These are phyloP conservation scores for Barnettozyma sp. DNA, from an alignment of 805 yeast genomes.

Conservation along the genomic window DNA sequence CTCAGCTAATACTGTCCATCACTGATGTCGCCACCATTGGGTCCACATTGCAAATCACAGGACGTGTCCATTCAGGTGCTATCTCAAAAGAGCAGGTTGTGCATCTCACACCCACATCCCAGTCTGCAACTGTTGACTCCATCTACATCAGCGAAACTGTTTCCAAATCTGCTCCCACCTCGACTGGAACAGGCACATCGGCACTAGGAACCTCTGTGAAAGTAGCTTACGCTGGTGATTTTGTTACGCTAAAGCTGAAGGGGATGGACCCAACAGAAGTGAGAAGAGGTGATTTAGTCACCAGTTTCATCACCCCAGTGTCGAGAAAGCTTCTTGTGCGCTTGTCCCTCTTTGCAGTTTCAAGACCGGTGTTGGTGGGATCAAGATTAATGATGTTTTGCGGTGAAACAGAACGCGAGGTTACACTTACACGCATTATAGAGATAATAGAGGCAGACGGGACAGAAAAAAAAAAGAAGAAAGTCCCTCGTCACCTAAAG, in stretches of 20 bases:
- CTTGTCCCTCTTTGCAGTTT: slow-evolving; percentile 84
- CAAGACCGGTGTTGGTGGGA: slow-evolving; percentile 87
- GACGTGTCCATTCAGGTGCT: slow-evolving; percentile 89
- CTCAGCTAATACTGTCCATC: slow-evolving; percentile 68
- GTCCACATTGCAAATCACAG: slow-evolving; percentile 71
- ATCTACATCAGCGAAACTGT: slow-evolving; percentile 82
- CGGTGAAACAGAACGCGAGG: slow-evolving; percentile 91
- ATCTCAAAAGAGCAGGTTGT: slow-evolving; percentile 90
- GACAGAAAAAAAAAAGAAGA: slow-evolving; percentile 82
- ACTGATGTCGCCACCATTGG: slow-evolving; percentile 81
- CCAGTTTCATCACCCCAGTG: slow-evolving; percentile 82
- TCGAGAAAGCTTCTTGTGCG: slow-evolving; percentile 74
- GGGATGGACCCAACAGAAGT: slow-evolving; percentile 76
- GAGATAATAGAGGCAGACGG: slow-evolving; percentile 90
- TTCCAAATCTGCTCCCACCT: slow-evolving; percentile 7
- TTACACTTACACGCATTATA: slow-evolving; percentile 72
- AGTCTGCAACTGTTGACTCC: slow-evolving; percentile 84
- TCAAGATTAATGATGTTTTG: slow-evolving; percentile 89
- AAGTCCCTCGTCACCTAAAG: slow-evolving; percentile 83
- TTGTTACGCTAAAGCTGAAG: slow-evolving; percentile 87
- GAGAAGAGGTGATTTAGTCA: slow-evolving; percentile 89
- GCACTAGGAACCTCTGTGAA: slow-evolving; percentile 15
- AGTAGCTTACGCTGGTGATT: slow-evolving; percentile 88
- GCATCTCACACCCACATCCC: slow-evolving; percentile 85
- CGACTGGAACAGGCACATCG: neutral